A percentile compares a stretch with the other conserved stretches of the same genome.
phyloP scores from a whole-genome alignment of 371 early-diverging fungal species.

The Mortierella sp. region DNA sequence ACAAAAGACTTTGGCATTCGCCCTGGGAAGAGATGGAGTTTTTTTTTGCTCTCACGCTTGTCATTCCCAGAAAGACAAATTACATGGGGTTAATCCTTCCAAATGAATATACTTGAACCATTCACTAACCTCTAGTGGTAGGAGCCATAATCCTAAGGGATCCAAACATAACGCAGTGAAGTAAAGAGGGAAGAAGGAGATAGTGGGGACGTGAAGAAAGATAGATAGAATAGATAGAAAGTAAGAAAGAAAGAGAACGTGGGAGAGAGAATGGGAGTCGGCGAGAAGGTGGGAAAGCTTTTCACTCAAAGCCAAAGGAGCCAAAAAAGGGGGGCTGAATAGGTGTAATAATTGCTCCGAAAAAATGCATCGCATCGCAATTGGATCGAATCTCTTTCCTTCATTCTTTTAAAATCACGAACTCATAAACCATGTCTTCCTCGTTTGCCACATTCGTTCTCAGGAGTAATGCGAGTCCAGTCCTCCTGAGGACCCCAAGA shows the following conservation, averaged over 20 bases:
- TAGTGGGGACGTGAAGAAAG: background rate
- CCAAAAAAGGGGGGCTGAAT: background rate
- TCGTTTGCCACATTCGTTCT: background rate
- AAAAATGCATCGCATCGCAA: background rate
- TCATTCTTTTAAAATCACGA: background rate
- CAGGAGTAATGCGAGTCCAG: background rate
- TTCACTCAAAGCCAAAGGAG: too few relatives aligned
- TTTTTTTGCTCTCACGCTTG: background rate
- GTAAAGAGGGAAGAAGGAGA: background rate
- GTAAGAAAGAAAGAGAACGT: too few relatives aligned
- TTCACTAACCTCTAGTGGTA: slow-evolving; percentile 32
- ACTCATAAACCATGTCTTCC: background rate
- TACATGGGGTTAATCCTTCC: background rate
- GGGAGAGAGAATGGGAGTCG: too few relatives aligned
- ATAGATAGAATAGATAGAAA: background rate
- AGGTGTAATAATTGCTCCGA: background rate
- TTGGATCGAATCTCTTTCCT: background rate
- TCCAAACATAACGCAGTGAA: slow-evolving; percentile 33
- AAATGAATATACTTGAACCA: background rate
- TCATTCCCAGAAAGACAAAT: slow-evolving; percentile 2
- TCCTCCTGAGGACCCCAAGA: background rate
- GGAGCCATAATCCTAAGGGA: slow-evolving; percentile 38
- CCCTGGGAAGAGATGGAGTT: background rate
- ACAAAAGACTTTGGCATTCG: too few relatives aligned
- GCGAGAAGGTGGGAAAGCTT: background rate